phyloP scores from a whole-genome alignment of 768 basidiomycete species.

The Boletus sp. region DNA sequence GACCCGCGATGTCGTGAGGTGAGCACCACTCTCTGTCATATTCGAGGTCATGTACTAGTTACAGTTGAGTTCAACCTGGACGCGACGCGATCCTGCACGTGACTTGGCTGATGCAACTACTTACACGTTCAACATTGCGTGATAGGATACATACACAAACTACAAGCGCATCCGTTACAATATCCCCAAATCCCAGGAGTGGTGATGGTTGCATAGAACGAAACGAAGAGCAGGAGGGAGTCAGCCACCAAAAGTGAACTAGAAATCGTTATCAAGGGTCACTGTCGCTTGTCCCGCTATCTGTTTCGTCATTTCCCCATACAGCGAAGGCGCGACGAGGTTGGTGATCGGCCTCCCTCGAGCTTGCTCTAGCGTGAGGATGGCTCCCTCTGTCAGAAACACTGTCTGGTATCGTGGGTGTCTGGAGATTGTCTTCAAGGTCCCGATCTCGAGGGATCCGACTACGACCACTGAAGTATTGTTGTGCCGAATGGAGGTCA shows the following conservation, averaged over 20 bases:
- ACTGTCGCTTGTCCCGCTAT: constrained; percentile 78
- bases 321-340: constrained; percentile 71
- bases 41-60: constrained; percentile 8
- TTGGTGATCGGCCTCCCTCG: constrained; percentile 26
- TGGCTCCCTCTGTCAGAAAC: constrained; percentile 13
- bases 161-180: neutral
- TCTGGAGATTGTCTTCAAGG: constrained; percentile 55
- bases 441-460: constrained; percentile 63
- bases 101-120: neutral
- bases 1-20: constrained; percentile 40
- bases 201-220: neutral
- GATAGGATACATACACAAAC: neutral
- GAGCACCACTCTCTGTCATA: constrained; percentile 21
- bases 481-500: constrained; percentile 44
- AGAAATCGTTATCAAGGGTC: constrained; percentile 35
- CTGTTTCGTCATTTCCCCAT: constrained; percentile 87
- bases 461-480: constrained; percentile 44
- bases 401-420: constrained; percentile 53
- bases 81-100: constrained; percentile 15
- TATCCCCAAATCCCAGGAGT: neutral
- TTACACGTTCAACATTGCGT: neutral
- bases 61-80: neutral
- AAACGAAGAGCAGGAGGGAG: neutral
- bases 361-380: constrained; percentile 9
- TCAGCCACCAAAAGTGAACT: neutral